These are phyloP conservation scores for Citrus medica DNA, from an alignment of 345 rosid species.

Conservation along the genomic window DNA sequence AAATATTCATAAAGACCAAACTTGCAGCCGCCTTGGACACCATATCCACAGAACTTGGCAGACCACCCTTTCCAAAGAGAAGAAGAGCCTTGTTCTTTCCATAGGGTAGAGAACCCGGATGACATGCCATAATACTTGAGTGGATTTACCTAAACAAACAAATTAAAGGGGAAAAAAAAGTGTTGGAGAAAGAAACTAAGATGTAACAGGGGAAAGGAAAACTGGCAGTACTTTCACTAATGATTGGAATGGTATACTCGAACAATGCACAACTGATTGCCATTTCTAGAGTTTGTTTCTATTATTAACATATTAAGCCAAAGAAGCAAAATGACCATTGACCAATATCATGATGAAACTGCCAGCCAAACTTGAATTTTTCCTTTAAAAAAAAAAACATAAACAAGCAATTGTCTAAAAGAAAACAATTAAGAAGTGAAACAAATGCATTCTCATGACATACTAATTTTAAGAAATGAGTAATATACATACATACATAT, in stretches of 20 bases:
- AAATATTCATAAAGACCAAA: slow-evolving; percentile 71
- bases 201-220: background rate
- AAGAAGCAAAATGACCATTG: background rate
- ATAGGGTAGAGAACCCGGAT: slow-evolving; percentile 48
- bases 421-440: background rate
- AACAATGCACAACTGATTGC: background rate
- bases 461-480: background rate
- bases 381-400: too few species aligned
- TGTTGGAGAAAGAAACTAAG: background rate
- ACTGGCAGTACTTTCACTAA: background rate
- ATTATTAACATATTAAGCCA: background rate
- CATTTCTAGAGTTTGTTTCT: background rate
- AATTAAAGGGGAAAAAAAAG: background rate
- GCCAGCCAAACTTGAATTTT: too few species aligned
- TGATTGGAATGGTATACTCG: background rate
- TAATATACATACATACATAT: too few species aligned
- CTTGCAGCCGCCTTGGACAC: slow-evolving; percentile 68
- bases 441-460: background rate
- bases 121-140: slow-evolving; percentile 49
- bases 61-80: slow-evolving; percentile 74
- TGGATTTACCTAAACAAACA: slow-evolving; percentile 46
- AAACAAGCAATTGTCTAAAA: background rate
- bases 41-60: slow-evolving; percentile 58
- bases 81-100: slow-evolving; percentile 69
- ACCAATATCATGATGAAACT: background rate